Base-by-base conservation (phyloP, 2,329 filamentous ascomycete species). In the Talaromyces sp. region DNA sequence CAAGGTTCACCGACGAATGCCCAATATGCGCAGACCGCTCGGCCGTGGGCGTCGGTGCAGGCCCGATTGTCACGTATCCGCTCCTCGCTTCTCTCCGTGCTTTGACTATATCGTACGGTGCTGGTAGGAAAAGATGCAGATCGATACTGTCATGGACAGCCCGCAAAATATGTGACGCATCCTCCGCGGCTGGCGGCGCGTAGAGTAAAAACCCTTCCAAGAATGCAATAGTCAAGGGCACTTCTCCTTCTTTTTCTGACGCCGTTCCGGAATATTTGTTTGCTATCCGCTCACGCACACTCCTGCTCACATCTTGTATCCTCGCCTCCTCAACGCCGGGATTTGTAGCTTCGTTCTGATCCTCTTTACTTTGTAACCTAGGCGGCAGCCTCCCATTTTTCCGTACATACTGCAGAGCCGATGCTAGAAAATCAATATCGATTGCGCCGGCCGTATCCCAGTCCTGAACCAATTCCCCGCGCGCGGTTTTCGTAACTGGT, bases 181-280 rank as follows among this genome's bases (percentile, higher is more conserved):
- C 60, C 41, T 69, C 64, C 5, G 32, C 21, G 19, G 35, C 58
- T 0, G 75, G 71, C 0, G 75, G 79, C 0, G 87, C 84, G 76
- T 89, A 97, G 1, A 98, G 83, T 0, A 98, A 80, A 71, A 98
- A 97, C 0, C 93, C 93, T 69, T 98, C 93, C 2, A 97, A 81
- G 60, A 98, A 81, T 63, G 87, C 93, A 27, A 95, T 77, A 0
- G 78, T 78, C 0, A 81, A 73, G 54, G 58, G 53, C 13, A 61
- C 60, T 46, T 50, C 27, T 19, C 11, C 35, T 19, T 31, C 55
- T 35, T 31, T 55, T 35, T 13, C 10, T 19, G 19, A 26, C n/a
- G 29, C 49, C 14, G 11, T 6, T 51, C 17, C 24, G 24, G 27
- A 21, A 32, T 53, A 32, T 32, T 31, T 11, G 35, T 26, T 50